Conservation (phyloP, 306 rosid species). For the Vigna trinervia region DNA sequence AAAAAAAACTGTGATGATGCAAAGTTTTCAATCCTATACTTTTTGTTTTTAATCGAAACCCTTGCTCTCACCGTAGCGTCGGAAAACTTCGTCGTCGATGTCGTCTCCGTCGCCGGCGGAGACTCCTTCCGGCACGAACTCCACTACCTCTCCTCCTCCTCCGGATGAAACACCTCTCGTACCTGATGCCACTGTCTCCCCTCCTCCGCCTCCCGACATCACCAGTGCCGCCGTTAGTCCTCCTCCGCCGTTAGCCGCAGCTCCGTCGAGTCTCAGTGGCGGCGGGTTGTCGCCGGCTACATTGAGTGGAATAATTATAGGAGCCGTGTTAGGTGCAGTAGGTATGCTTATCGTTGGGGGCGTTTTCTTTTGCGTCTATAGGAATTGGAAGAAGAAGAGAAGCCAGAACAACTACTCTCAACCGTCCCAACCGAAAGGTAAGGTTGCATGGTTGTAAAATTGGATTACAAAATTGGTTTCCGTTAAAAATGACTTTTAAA, state of each 20-base stretch:
- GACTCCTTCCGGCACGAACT: not conserved
- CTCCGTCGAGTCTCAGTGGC: not conserved
- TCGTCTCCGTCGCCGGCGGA: constrained; percentile 17
- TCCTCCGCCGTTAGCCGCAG: not conserved
- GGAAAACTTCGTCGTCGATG: constrained; percentile 15
- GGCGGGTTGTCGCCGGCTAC: not conserved
- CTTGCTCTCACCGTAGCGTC: not conserved
- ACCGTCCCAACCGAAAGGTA: constrained; percentile 20
- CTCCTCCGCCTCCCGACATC: not conserved
- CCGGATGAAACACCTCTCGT: not conserved
- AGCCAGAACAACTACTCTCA: constrained; percentile 1
- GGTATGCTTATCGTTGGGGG: constrained; percentile 18
- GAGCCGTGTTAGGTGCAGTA: constrained; percentile 31
- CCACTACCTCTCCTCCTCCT: not conserved
- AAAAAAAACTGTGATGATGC: not conserved
- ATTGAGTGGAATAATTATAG: constrained; percentile 30
- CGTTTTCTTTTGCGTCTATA: constrained; percentile 24
- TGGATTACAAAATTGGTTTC: no score
- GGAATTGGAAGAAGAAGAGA: constrained; percentile 26
- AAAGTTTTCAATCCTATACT: not conserved
- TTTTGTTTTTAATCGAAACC: not conserved
- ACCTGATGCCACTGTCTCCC: not conserved
- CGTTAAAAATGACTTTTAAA: not conserved
- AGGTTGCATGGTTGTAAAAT: not conserved
- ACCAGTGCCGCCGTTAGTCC: not conserved